Conservation (phyloP, 768 basidiomycete genomes). For the Collybia sordida region DNA sequence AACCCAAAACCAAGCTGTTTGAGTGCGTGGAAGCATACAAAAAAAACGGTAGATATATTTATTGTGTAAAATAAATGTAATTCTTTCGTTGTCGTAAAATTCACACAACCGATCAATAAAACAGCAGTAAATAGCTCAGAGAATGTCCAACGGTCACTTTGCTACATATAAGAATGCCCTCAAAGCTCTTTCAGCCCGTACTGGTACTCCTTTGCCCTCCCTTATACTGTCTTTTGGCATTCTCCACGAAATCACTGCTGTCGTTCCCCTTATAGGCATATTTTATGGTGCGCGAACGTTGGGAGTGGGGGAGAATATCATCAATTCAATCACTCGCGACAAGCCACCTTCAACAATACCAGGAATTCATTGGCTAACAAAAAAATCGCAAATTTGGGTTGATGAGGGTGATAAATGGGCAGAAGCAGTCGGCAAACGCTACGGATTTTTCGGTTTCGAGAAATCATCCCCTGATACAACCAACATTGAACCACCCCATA, state of each 20-base stretch:
- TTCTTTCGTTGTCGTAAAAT: too few species aligned
- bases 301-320: constrained; percentile 68
- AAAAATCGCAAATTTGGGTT: constrained; percentile 58
- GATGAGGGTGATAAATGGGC: constrained; percentile 77
- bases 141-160: constrained; percentile 29
- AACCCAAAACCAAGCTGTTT: neutral
- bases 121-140: neutral
- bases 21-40: neutral
- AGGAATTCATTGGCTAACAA: constrained; percentile 37
- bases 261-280: constrained; percentile 70
- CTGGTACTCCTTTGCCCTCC: constrained; percentile 75
- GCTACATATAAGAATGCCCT: constrained; percentile 55
- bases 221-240: constrained; percentile 77
- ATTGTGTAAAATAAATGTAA: neutral
- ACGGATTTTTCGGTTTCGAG: constrained; percentile 80
- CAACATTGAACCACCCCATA: constrained; percentile 20
- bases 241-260: constrained; percentile 83
- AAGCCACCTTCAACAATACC: constrained; percentile 10
- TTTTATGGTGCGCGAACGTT: constrained; percentile 70
- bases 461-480: constrained; percentile 38
- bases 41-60: neutral
- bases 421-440: constrained; percentile 66
- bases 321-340: constrained; percentile 34
- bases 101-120: neutral
- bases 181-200: constrained; percentile 59